Evolutionary conservation across 2,329 filamentous ascomycete genomes (phyloP).

Genomic region (Talaromyces sp.): DNA sequence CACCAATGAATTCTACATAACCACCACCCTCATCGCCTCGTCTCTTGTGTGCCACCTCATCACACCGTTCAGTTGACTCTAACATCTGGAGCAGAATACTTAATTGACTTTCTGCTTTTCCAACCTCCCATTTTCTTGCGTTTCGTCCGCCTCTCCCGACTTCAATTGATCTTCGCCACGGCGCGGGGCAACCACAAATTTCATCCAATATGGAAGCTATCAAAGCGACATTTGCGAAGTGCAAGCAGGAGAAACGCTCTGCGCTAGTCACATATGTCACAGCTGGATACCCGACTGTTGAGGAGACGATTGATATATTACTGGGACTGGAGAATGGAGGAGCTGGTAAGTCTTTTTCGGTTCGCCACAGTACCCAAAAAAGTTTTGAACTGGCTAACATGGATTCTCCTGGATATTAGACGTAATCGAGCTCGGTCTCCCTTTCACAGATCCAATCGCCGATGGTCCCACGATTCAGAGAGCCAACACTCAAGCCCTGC

Average conservation of each 20-base stretch:
- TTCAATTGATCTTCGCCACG: constrained; percentile 4
- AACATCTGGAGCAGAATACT: not conserved
- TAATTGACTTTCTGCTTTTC: not conserved
- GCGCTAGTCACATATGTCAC: constrained; percentile 96
- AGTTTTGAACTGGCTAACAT: constrained; percentile 1
- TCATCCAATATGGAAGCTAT: constrained; percentile 49
- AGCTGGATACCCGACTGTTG: constrained; percentile 80
- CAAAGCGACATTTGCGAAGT: constrained; percentile 55
- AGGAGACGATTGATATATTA: constrained; percentile 77
- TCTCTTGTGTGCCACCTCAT: not conserved
- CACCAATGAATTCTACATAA: not conserved
- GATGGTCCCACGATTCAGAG: constrained; percentile 97
- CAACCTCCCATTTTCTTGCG: not conserved
- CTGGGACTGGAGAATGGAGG: constrained; percentile 90
- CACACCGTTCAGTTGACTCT: not conserved
- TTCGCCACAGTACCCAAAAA: not conserved
- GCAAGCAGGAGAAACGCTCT: constrained; percentile 60
- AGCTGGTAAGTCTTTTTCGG: constrained; percentile 58
- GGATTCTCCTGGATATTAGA: constrained; percentile 54
- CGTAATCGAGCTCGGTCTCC: constrained; percentile 90
- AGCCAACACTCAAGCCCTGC: constrained; percentile 83
- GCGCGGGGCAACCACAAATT: constrained; percentile 7
- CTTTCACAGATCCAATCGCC: constrained; percentile 97
- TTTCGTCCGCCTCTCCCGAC: not conserved
- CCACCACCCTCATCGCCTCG: not conserved